Evolutionary conservation across 805 yeast species (phyloP), one percentile per base, ranked within the genome.

Genomic region (Sugiyamaella marilandica): DNA sequence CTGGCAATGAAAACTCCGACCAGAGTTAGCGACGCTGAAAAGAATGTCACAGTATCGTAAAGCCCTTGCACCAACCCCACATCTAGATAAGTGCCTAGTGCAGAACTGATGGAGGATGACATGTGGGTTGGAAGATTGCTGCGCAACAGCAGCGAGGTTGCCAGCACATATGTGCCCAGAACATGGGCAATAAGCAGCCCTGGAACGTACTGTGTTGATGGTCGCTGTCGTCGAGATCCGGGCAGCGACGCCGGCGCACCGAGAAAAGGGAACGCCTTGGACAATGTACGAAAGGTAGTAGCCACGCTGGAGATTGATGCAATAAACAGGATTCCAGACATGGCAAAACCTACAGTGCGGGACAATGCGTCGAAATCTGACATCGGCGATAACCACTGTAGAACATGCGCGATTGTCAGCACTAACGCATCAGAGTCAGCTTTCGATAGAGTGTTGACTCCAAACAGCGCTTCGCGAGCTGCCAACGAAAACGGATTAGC

Each of bases 81-180:
- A 35, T 70, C 70, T 32, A 72, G 56, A 8, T 74, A 75, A 14
- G 74, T 68, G 5, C 72, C 73, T 32, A 72, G 61, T 2, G 75
- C 75, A 1, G 64, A 51, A n/a, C 70, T 65, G 26, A 72, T 70
- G 8, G 75, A 72, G 2, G 69, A 63, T 2, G 73, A 66, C 71
- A 71, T 67, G 24, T 62, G 63, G 21, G 61, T 53, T 11, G 77
- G 77, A 41, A 73, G 53, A 53, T 69, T 73, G 54, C 71, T 64
- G 5, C 76, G 65, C 50, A 73, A 62, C 52, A 73, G 57, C 7
- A 74, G 62, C 13, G 75, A 70, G 9, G 74, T 67, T n/a, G 74
- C 64, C 24, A 73, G 59, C 29, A 69, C 69, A 51, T 73, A 73
- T 7, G 70, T 68, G 14, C 74, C 74, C 10, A 62, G 54, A 8